These are phyloP conservation scores for Circinella umbellata DNA, from an alignment of 371 early-diverging fungal genomes.

Conservation along the genomic window DNA sequence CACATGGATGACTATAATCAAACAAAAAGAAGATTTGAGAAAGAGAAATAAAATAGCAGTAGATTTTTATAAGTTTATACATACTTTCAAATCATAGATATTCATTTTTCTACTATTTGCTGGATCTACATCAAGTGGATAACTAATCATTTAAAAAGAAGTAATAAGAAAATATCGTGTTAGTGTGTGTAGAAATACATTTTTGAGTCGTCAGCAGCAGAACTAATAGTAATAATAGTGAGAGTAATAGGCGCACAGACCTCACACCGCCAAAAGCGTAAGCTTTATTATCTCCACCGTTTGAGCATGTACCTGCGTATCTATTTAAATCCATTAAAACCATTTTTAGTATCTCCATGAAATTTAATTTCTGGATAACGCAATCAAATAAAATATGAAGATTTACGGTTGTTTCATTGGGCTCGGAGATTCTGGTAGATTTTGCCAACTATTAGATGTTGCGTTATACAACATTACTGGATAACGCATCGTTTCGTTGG, in stretches of 20 bases:
- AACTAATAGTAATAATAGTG: too few species aligned
- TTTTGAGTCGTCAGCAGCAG: too few species aligned
- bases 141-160: background rate
- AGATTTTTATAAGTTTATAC: background rate
- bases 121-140: background rate
- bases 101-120: background rate
- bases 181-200: background rate
- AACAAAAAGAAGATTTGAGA: background rate
- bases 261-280: background rate
- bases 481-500: background rate
- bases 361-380: too few species aligned
- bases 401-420: background rate
- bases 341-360: too few species aligned
- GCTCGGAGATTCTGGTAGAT: background rate
- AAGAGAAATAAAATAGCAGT: too few species aligned
- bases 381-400: background rate
- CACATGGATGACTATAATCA: background rate
- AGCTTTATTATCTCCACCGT: background rate
- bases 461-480: background rate
- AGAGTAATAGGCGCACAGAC: background rate
- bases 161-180: background rate
- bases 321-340: background rate
- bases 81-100: background rate
- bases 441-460: background rate
- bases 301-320: background rate